Evolutionary conservation across 208 protist species (phyloP).

Genomic region (Strigomonas culicis): DNA sequence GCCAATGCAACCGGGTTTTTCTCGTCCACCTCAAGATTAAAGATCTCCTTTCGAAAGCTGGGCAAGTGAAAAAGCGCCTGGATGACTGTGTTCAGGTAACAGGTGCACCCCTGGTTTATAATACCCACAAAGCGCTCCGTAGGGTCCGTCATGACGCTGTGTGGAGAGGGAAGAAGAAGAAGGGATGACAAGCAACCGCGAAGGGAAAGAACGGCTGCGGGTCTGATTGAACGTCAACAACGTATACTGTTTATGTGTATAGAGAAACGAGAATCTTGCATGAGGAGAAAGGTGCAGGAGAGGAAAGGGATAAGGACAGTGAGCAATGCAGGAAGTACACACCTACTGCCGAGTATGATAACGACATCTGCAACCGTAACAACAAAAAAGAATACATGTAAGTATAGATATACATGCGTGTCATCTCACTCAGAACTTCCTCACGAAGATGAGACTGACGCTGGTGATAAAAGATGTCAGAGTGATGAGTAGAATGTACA

Average conservation of each 20-base stretch:
- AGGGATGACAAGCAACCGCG: conserved; percentile 14
- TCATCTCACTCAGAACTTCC: background rate
- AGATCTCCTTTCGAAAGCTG: conserved; percentile 60
- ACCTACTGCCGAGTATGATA: too few species aligned
- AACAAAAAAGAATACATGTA: conserved; percentile 14
- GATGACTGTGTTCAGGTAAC: conserved; percentile 90
- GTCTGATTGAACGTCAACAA: too few species aligned
- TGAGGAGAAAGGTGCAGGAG: too few species aligned
- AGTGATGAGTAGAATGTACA: background rate
- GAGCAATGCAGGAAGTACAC: background rate
- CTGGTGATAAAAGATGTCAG: background rate
- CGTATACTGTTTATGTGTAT: background rate
- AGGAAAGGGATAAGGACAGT: background rate
- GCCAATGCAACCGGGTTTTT: conserved; percentile 36
- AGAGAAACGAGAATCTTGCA: conserved; percentile 1
- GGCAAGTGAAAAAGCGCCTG: conserved; percentile 83
- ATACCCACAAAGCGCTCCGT: conserved; percentile 52
- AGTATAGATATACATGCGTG: conserved; percentile 7
- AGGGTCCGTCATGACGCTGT: background rate
- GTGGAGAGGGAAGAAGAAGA: background rate
- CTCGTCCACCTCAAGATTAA: conserved; percentile 20
- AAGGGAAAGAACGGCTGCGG: conserved; percentile 19
- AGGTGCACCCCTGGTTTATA: conserved; percentile 87
- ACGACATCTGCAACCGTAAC: too few species aligned
- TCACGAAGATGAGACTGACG: background rate